Base-by-base conservation (phyloP, 768 basidiomycete genomes). In the Galerina sulciceps region DNA sequence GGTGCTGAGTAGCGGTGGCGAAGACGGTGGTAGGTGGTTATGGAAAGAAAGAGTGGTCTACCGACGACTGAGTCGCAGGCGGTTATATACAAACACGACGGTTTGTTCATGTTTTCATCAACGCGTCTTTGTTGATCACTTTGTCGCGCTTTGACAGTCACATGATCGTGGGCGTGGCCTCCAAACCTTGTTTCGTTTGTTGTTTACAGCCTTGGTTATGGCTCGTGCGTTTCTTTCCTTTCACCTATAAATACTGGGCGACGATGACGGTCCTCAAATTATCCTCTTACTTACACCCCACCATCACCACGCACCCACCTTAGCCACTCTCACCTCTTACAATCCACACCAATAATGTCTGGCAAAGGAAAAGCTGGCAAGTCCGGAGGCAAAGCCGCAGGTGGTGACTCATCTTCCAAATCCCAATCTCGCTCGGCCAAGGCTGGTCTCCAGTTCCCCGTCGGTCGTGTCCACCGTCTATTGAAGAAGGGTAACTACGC, bases 401-500 rank as follows among this genome's bases (percentile, higher is more conserved):
- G 82, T 67, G 79, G 83, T 89, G 51, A 91, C 89, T 59, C 88
- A 85, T 69, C 92, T 20, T 66, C 79, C 54, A 90, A 89, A 71
- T 76, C 88, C 13, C 85, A 87, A 69, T 90, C 89, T n/a, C 85
- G 89, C 58, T 90, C 89, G 22, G 82, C 89, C 48, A 90, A 89
- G 72, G 89, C 89, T 31, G 89, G 89, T 70, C 85, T 90, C 55
- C 88, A 90, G 72, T 92, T 95, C 80, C 93, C 93, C 51, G 93
- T 95, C 65, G 93, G 93, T 83, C 93, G 93, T 90, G 88, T 94
- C 60, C 93, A 93, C 79, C 87, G 91, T 85, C 85, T 93, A 22
- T 75, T 94, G 75, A 93, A 93, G 83, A 86, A 85, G 76, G 93
- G 92, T 57, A 94, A 94, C 82, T 94, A 93, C 65, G 90, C 90